Percentiles rank a stretch among this genome's conserved stretches.
phyloP scores from a whole-genome alignment of 1,139 yeast species.

The Yamadazyma triangularis region DNA sequence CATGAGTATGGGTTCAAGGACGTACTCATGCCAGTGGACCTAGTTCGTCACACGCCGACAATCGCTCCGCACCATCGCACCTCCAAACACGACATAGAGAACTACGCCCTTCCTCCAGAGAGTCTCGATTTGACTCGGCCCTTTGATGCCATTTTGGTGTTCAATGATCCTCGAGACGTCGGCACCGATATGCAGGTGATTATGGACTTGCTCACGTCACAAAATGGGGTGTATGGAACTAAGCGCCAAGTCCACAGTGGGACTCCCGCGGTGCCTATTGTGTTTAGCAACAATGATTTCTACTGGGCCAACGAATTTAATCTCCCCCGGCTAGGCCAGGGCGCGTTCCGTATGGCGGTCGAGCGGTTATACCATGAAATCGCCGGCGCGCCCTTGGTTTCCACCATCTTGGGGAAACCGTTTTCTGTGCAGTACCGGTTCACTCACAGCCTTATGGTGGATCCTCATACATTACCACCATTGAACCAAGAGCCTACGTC shows the following conservation, averaged over 20 bases:
- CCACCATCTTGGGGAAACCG: constrained; percentile 81
- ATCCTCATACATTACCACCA: constrained; percentile 25
- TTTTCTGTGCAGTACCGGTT: constrained; percentile 74
- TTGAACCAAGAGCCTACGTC: constrained; percentile 30
- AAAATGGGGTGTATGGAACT: constrained; percentile 66
- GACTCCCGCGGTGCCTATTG: constrained; percentile 70
- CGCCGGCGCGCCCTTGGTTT: constrained; percentile 43
- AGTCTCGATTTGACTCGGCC: no score
- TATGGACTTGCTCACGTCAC: constrained; percentile 64
- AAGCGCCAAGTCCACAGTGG: constrained; percentile 23
- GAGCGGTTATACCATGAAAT: constrained; percentile 59
- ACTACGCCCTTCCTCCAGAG: no score
- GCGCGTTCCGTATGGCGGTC: constrained; percentile 69
- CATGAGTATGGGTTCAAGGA: constrained; percentile 73
- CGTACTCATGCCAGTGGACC: constrained; percentile 74
- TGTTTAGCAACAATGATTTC: constrained; percentile 84
- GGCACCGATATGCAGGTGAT: constrained; percentile 81
- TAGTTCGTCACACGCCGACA: constrained; percentile 51
- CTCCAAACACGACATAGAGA: constrained; percentile 44
- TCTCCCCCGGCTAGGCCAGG: constrained; percentile 87
- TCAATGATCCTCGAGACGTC: constrained; percentile 90
- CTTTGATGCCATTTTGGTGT: constrained; percentile 78
- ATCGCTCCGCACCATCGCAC: constrained; percentile 72
- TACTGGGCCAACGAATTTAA: constrained; percentile 85
- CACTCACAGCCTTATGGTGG: constrained; percentile 47